Percentiles rank a stretch among this genome's conserved stretches.
These are phyloP conservation scores for Lasiodiplodia gonubiensis DNA, from an alignment of 2,329 filamentous ascomycete genomes.

Conservation along the genomic window DNA sequence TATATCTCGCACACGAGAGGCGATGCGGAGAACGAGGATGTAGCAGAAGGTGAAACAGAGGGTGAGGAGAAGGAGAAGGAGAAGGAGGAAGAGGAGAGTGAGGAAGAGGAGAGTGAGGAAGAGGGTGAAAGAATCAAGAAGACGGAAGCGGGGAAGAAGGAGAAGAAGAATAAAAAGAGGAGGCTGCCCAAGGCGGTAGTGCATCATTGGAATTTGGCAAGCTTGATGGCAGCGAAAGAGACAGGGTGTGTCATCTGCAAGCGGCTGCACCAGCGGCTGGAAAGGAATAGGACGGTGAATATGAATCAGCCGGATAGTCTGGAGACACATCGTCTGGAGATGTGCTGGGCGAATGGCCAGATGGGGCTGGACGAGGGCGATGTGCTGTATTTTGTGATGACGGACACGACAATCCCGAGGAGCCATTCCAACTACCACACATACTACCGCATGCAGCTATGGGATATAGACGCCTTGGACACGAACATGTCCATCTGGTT, in stretches of 20 bases:
- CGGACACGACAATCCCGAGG: not conserved
- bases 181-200: not conserved
- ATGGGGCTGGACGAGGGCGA: not conserved
- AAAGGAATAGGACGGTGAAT: not conserved
- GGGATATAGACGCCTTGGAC: not conserved
- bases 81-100: not conserved
- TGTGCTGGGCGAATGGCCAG: not conserved
- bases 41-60: not conserved
- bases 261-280: not conserved
- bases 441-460: not conserved
- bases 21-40: not conserved
- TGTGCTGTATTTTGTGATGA: not conserved
- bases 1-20: not conserved
- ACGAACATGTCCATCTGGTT: not conserved
- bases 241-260: not conserved
- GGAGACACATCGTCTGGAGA: not conserved
- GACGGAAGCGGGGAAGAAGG: not conserved
- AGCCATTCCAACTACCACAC: not conserved
- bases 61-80: not conserved
- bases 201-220: not conserved
- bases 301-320: not conserved
- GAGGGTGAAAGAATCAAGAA: not conserved
- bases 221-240: not conserved
- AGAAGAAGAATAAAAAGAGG: not conserved
- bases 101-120: not conserved